phyloP scores from a whole-genome alignment of 345 rosid genomes.

The Adansonia digitata region DNA sequence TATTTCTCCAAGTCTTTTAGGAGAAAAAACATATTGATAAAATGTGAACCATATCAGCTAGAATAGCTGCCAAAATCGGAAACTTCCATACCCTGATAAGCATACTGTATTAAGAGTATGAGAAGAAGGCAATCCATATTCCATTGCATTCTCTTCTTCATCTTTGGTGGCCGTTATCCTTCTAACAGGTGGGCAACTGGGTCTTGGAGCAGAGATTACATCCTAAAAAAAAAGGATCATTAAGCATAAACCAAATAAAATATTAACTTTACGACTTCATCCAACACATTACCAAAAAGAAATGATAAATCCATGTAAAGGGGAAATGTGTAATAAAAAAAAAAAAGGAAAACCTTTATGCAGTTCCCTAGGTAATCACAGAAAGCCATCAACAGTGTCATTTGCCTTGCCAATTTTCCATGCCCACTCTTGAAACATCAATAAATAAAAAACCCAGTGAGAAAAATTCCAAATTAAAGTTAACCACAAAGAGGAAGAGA shows the following conservation, averaged over 20 bases:
- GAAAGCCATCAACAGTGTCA: conserved; percentile 91
- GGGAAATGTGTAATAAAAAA: background rate
- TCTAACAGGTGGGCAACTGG: conserved; percentile 81
- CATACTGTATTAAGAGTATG: conserved; percentile 95
- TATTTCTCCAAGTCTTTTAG: background rate
- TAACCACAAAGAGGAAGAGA: conserved; percentile 1
- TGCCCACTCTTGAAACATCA: conserved; percentile 70
- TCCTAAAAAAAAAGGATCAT: conserved; percentile 44
- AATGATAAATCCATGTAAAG: background rate
- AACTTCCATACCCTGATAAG: conserved; percentile 64
- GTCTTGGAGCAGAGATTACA: conserved; percentile 92
- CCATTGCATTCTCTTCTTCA: conserved; percentile 94
- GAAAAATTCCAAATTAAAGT: background rate
- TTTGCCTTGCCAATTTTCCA: conserved; percentile 94
- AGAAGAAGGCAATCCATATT: conserved; percentile 97
- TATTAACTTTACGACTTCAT: background rate
- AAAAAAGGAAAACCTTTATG: conserved; percentile 50
- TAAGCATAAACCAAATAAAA: conserved; percentile 3
- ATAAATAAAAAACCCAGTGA: conserved; percentile 13
- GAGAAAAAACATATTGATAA: background rate
- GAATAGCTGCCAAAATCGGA: background rate
- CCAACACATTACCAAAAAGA: conserved; percentile 4
- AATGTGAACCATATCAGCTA: background rate
- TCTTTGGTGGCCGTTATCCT: conserved; percentile 84
- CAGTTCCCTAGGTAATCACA: conserved; percentile 92